Base-by-base conservation (phyloP, 257 asterid genomes). In the Scutellaria baicalensis region DNA sequence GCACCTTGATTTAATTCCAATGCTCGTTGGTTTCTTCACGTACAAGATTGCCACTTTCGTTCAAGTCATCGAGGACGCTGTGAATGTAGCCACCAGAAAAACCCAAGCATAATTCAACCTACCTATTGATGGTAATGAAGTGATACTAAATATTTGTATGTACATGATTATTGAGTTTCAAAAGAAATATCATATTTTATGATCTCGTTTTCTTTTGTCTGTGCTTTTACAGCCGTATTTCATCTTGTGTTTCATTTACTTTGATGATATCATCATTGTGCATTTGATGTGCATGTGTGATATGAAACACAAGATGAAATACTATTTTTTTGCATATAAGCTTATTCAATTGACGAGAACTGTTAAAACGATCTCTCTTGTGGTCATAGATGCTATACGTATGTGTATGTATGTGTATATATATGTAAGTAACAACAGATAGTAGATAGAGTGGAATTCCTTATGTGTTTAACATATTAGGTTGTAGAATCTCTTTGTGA, bases 11-110 rank as follows among this genome's bases (percentile, higher is more conserved):
- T 74, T 93, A 88, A 93, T 93, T 43, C 97, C 97, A 11, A 88
- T 90, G 90, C 85, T 93, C 6, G 92, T 90, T 42, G 98, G 98
- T 64, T 88, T 93, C 74, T 90, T 93, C 83, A 93, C 97, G 6
- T 93, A 90, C 87, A 90, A 93, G 93, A 88, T 90, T 69, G 96
- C 92, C 20, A 85, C 96, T 64, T 90, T 93, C 75, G 69, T 59
- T 68, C 93, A 76, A 84, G 93, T 90, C 13, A 79, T 90, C 13
- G 93, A 88, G 74, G 97, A 88, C 0, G 85, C 90, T 33, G 20
- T 90, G 52, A 71, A 58, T 43, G 68, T 70, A 10, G 81, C 43
- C 48, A 68, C 79, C 10, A 84, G 80, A 27, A 79, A 80, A 69
- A 75, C 82, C 44, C 51, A 82, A 81, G 72, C 69, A 48, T 81